Base-by-base conservation (phyloP, 1,139 yeast species). In the Debaryomyces sp. region DNA sequence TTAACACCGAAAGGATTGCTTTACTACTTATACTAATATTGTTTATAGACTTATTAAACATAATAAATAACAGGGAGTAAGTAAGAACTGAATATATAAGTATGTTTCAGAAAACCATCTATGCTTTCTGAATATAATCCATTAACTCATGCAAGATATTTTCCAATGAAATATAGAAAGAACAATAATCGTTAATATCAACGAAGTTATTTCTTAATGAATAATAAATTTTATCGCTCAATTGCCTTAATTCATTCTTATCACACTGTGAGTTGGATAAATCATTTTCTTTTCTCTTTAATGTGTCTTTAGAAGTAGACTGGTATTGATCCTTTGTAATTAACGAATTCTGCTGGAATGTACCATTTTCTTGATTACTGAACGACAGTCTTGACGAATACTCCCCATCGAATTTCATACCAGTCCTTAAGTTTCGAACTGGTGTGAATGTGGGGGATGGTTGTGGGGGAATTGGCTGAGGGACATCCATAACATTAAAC, bases 131-230 rank as follows among this genome's bases (percentile, higher is more conserved):
- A 24, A 73, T 65, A 50, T 66, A 74, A 42, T 70, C 70, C 69
- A 75, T 69, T 30, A 75, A 60, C 51, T 73, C 78, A 50, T 67
- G 73, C 24, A 75, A 57, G 15, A 75, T 64, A 51, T 71, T 71
- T 51, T 75, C 80, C 57, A 75, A 67, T 29, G 75, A 68, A 36
- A 72, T 61, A 52, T 74, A 75, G 53, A 75, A 74, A 1, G 78
- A 72, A 65, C 80, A 75, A 49, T 75, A 75, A 52, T 75, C 80
- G 52, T 73, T 74, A 41, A 74, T 67, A 58, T 75, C 78, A 37
- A 75, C 78, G 56, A 68, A 75, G 50, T 75, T 75, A 57, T 75
- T 74, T 40, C 73, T 62, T 51, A 75, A 69, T 51, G 75, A 79
- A 48, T 73, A 75, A 47, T 64, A 63, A 22, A 75, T 72, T 54